Conservation (phyloP, 225 moss, liverwort and hornwort species). For the Anthoceros angustus region DNA sequence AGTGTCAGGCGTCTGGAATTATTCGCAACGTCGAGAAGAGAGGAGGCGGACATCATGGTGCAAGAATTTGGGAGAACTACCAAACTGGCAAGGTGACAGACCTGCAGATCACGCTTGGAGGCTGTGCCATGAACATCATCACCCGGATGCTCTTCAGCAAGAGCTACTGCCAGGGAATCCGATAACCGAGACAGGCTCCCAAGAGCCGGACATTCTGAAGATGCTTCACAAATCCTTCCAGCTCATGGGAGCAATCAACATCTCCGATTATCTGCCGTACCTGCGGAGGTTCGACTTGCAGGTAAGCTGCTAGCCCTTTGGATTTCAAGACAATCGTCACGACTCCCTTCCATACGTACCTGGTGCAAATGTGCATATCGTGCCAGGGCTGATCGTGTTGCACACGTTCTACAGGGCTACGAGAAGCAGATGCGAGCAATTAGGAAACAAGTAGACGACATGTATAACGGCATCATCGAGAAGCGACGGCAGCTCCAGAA, state of each 20-base stretch:
- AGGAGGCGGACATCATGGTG: conserved; percentile 4
- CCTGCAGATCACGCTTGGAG: conserved; percentile 5
- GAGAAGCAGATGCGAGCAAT: conserved; percentile 10
- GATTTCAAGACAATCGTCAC: too few relatives aligned
- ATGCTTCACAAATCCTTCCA: conserved; percentile 6
- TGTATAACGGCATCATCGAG: conserved; percentile 16
- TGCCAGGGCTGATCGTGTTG: too few relatives aligned
- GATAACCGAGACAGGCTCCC: not conserved
- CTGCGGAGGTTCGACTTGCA: conserved; percentile 27
- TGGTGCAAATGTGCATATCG: too few relatives aligned
- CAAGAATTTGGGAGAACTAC: not conserved
- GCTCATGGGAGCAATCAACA: conserved; percentile 25
- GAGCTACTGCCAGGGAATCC: conserved; percentile 7
- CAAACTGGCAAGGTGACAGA: conserved; percentile 7
- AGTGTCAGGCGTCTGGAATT: not conserved
- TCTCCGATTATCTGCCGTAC: conserved; percentile 32
- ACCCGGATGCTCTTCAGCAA: conserved; percentile 8
- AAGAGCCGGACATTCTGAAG: conserved; percentile 12
- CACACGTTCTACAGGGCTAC: conserved; percentile 7
- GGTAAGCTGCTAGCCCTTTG: too few relatives aligned
- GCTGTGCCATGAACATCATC: conserved; percentile 13
- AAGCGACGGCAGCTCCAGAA: conserved; percentile 12
- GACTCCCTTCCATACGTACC: too few relatives aligned
- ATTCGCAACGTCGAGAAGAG: not conserved
- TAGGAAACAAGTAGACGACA: not conserved